phyloP scores from a whole-genome alignment of 345 rosid species.

The Bretschneidera sinensis region DNA sequence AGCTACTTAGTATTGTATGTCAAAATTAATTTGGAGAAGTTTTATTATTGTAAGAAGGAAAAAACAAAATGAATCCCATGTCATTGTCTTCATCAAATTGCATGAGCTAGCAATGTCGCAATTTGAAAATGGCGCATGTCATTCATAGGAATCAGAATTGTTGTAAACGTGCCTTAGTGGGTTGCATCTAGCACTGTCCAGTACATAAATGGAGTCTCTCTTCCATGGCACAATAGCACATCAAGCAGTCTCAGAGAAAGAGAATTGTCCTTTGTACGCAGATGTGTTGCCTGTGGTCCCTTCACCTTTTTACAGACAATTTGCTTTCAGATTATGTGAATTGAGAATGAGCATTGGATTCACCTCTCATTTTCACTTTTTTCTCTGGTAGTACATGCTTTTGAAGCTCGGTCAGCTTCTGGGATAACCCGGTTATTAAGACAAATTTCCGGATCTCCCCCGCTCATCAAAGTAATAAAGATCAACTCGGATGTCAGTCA shows the following conservation, averaged over 20 bases:
- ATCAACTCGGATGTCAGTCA: too few species aligned
- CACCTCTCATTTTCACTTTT: constrained; percentile 12
- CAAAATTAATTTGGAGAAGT: too few species aligned
- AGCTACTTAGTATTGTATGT: too few species aligned
- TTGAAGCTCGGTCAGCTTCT: too few species aligned
- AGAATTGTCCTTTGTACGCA: too few species aligned
- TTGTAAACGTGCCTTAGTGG: constrained; percentile 11
- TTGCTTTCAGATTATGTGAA: neutral
- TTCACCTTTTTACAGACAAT: neutral
- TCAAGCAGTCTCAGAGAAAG: neutral
- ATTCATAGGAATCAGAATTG: neutral
- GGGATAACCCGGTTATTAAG: too few species aligned
- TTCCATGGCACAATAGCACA: neutral
- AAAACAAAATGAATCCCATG: too few species aligned
- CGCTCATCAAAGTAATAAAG: too few species aligned
- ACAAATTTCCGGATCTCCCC: too few species aligned
- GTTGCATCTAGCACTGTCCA: constrained; percentile 14
- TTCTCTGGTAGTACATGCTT: too few species aligned
- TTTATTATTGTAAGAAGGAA: too few species aligned
- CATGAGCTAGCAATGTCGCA: neutral
- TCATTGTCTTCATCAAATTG: neutral
- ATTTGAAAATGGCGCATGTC: neutral
- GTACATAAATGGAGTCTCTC: constrained; percentile 15
- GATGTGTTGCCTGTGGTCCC: constrained; percentile 8
- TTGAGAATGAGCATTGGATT: constrained; percentile 13